Evolutionary conservation across 176 grass and related monocot genomes (phyloP).

Genomic region (Oryza rufipogon): DNA sequence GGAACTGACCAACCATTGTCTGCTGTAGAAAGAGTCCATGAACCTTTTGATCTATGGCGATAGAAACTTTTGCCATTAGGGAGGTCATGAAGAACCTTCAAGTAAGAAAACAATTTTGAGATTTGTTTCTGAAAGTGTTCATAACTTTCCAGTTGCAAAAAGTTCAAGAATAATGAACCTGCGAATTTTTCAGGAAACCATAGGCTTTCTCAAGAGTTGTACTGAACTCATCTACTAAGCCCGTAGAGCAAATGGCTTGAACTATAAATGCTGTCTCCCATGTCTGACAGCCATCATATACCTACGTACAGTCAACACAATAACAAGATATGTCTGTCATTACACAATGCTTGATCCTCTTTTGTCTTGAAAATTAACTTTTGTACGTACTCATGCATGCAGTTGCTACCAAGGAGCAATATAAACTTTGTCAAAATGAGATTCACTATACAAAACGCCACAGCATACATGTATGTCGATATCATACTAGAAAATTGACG

Average conservation of each 20-base stretch:
- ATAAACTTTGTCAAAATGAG: too few species aligned
- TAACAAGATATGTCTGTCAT: background rate
- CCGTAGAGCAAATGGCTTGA: constrained; percentile 57
- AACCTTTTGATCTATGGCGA: constrained; percentile 40
- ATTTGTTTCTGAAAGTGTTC: background rate
- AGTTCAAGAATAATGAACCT: constrained; percentile 12
- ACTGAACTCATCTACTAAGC: constrained; percentile 45
- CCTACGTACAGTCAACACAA: constrained; percentile 6
- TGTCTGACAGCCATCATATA: constrained; percentile 46
- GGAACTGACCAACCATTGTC: constrained; percentile 38
- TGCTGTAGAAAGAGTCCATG: background rate
- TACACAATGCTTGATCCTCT: too few species aligned
- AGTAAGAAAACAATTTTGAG: background rate
- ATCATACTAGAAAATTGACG: too few species aligned
- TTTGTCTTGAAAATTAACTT: too few species aligned
- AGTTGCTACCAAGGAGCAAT: too few species aligned
- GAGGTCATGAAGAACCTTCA: constrained; percentile 36
- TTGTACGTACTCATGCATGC: too few species aligned
- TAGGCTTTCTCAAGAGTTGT: constrained; percentile 46
- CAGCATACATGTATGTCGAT: too few species aligned
- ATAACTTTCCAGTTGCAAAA: background rate
- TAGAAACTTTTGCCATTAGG: constrained; percentile 32
- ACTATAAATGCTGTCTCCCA: constrained; percentile 64
- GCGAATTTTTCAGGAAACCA: constrained; percentile 40
- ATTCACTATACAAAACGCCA: too few species aligned